phyloP scores from a whole-genome alignment of 139 green algal species.

The Coelastrella sp. region DNA sequence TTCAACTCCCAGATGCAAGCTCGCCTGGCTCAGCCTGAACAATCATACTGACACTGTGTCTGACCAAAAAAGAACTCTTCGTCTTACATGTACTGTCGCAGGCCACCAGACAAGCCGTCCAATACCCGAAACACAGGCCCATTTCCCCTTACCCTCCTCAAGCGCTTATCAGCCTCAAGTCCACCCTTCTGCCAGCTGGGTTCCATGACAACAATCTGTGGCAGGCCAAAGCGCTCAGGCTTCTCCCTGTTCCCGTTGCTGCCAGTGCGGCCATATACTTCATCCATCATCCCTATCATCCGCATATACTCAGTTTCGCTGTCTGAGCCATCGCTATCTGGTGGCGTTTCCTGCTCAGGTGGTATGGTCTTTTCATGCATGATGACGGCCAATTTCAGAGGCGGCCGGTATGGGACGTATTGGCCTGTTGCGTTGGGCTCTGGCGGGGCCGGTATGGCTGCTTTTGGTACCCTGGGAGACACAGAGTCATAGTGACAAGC shows the following conservation, averaged over 20 bases:
- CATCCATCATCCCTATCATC: too few relatives aligned
- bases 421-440: background rate
- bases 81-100: too few relatives aligned
- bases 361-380: conserved; percentile 29
- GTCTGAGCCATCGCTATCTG: background rate
- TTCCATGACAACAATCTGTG: conserved; percentile 51
- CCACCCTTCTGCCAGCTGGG: conserved; percentile 39
- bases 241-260: background rate
- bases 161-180: conserved; percentile 25
- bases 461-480: background rate
- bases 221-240: conserved; percentile 4
- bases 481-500: too few relatives aligned
- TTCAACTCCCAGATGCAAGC: too few relatives aligned
- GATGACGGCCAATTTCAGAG: background rate
- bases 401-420: background rate
- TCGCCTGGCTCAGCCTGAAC: too few relatives aligned
- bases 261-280: too few relatives aligned
- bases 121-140: too few relatives aligned
- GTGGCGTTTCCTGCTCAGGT: background rate
- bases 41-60: too few relatives aligned
- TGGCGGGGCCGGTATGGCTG: background rate
- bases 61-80: too few relatives aligned
- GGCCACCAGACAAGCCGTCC: too few relatives aligned
- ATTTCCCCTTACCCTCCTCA: conserved; percentile 1
- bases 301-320: too few relatives aligned